Evolutionary conservation across 2,329 filamentous ascomycete species (phyloP).

Genomic region (Apiospora marii): DNA sequence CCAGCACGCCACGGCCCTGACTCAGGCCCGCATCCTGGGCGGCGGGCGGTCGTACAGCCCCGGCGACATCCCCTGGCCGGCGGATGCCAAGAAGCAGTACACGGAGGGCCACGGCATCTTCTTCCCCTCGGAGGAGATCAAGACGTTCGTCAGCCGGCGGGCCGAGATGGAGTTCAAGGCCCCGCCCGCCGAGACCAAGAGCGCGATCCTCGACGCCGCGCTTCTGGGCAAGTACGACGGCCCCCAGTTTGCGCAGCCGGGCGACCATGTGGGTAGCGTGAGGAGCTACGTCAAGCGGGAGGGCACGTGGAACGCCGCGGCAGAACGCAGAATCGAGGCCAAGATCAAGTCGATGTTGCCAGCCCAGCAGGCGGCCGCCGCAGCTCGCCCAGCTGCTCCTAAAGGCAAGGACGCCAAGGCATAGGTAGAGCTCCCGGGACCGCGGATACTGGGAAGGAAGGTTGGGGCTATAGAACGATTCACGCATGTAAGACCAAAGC

Average conservation of each 20-base stretch:
- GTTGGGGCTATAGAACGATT: background rate
- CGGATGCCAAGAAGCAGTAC: slow-evolving; percentile 37
- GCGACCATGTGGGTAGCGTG: slow-evolving; percentile 39
- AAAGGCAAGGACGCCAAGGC: slow-evolving; percentile 10
- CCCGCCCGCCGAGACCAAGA: slow-evolving; percentile 37
- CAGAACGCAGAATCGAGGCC: slow-evolving; percentile 36
- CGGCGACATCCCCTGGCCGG: slow-evolving; percentile 29
- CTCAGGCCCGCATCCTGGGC: slow-evolving; percentile 49
- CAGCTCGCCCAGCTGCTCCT: background rate
- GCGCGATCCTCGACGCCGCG: slow-evolving; percentile 46
- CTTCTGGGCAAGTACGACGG: slow-evolving; percentile 49
- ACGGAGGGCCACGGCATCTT: slow-evolving; percentile 45
- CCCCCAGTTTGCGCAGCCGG: slow-evolving; percentile 39
- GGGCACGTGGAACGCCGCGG: slow-evolving; percentile 39
- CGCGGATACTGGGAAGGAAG: background rate
- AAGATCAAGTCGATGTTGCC: slow-evolving; percentile 31
- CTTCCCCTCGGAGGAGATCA: slow-evolving; percentile 46
- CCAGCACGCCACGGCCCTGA: slow-evolving; percentile 44
- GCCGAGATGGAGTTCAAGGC: slow-evolving; percentile 33
- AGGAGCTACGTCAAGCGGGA: slow-evolving; percentile 48
- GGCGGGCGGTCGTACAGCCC: slow-evolving; percentile 45
- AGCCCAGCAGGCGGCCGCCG: background rate
- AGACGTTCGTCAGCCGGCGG: slow-evolving; percentile 37
- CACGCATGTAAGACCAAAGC: slow-evolving; percentile 14
- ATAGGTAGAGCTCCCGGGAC: background rate